phyloP scores from a whole-genome alignment of 805 yeast species.

The Priceomyces melissophilus region DNA sequence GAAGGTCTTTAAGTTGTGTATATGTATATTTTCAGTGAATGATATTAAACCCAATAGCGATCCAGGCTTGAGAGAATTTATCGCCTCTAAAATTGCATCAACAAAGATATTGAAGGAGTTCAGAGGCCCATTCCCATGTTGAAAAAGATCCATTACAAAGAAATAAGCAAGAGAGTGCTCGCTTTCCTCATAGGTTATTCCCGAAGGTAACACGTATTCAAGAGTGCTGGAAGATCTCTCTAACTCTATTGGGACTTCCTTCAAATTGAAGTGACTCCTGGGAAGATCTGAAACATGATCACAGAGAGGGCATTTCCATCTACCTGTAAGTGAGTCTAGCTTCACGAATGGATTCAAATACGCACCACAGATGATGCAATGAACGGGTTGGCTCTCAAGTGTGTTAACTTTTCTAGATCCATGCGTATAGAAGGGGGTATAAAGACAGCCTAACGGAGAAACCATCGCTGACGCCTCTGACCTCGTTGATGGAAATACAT shows the following conservation, averaged over 20 bases:
- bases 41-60: constrained; percentile 23
- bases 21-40: constrained; percentile 23
- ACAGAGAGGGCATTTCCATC: constrained; percentile 43
- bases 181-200: constrained; percentile 14
- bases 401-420: neutral
- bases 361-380: constrained; percentile 26
- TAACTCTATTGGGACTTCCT: constrained; percentile 27
- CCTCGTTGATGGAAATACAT: constrained; percentile 42
- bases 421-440: constrained; percentile 21
- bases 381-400: constrained; percentile 12
- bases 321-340: constrained; percentile 24
- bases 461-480: constrained; percentile 29
- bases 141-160: constrained; percentile 29
- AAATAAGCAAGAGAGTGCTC: constrained; percentile 14
- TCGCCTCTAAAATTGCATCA: constrained; percentile 9
- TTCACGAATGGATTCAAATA: constrained; percentile 27
- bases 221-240: constrained; percentile 23
- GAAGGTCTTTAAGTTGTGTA: constrained; percentile 14
- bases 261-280: constrained; percentile 3
- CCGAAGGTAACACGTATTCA: constrained; percentile 30
- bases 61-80: constrained; percentile 15
- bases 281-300: constrained; percentile 17
- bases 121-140: constrained; percentile 21
- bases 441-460: constrained; percentile 37
- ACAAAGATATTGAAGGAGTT: constrained; percentile 13